Evolutionary conservation across 768 basidiomycete species (phyloP), one percentile per base, ranked within the genome.

Genomic region (Chalciporus pseudorubinellus): DNA sequence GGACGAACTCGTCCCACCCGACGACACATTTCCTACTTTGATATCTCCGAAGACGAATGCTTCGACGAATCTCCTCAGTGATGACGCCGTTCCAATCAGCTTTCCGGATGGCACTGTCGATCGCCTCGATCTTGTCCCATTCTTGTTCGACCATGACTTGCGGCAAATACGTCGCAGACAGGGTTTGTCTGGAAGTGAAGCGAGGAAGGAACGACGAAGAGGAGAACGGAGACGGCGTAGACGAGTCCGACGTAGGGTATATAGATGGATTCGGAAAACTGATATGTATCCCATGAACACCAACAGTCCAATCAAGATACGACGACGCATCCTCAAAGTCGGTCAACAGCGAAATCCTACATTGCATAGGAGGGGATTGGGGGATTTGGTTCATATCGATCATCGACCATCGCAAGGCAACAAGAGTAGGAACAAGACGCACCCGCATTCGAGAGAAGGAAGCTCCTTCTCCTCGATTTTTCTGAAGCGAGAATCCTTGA

Each of bases 291-390:
- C 97, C 97, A 71, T 99, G 97, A 1, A 81, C 79, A 47, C 94
- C 95, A 61, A 95, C 69, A 3, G 83, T 87, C 95, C 95, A 99
- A 73, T 94, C 93, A 49, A 97, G 82, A 64, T 95, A 95, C 29
- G 85, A 82, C 24, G 76, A 65, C 44, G 84, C 90, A 61, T 87
- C 79, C 73, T 94, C 92, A 68, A 98, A 97, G 66, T 98, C 81
- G 13, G 95, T 98, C 56, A 99, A 80, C 60, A 99, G 79, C 40
- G 95, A 98, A 52, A 98, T 77, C 51, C 95, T 95, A 67, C 44
- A 21, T 29, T 46, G 24, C 20, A 19, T 22, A 43, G 13, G 19
- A 24, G 47, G 20, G 28, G 40, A 26, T 43, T 38, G 16, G 2
- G 34, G 10, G 34, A 5, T 1, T 36, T n/a, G 33, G 33, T 34